A percentile compares a stretch with the other conserved stretches of the same genome.
Conservation (phyloP, 2,329 filamentous ascomycete species). For the Anthostomella pinea region DNA sequence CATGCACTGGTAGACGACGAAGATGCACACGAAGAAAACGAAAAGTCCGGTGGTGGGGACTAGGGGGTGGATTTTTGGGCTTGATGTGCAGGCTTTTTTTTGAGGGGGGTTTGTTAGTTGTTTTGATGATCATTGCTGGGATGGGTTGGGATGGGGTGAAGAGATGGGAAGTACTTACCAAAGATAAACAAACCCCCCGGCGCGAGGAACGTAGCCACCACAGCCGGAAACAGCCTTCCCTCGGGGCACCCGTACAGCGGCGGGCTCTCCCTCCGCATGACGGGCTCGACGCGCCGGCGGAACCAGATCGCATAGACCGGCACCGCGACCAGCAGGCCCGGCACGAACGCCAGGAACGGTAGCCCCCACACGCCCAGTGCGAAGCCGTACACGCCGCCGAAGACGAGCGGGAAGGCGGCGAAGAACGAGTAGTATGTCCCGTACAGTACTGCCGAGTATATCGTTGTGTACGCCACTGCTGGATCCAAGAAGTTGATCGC, state of each 20-base stretch:
- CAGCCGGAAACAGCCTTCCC: slow-evolving; percentile 31
- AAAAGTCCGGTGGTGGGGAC: slow-evolving; percentile 39
- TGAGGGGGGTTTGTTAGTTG: no score
- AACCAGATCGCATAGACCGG: slow-evolving; percentile 34
- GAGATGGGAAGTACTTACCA: slow-evolving; percentile 14
- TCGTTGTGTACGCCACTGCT: slow-evolving; percentile 31
- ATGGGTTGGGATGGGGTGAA: no score
- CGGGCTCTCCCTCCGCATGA: slow-evolving; percentile 14
- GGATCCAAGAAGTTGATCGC: slow-evolving; percentile 35
- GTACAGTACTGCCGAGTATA: slow-evolving; percentile 43
- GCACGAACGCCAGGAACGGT: slow-evolving; percentile 41
- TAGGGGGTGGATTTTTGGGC: slow-evolving; percentile 25
- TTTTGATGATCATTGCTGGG: no score
- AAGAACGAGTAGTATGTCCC: slow-evolving; percentile 46
- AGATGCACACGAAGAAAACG: slow-evolving; percentile 32
- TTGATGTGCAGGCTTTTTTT: slow-evolving; percentile 32
- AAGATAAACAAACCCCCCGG: slow-evolving; percentile 40
- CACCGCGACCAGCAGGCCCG: slow-evolving; percentile 37
- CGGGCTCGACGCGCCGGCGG: slow-evolving; percentile 25
- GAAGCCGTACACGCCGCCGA: slow-evolving; percentile 42
- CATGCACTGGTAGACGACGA: slow-evolving; percentile 28
- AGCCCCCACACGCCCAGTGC: slow-evolving; percentile 40
- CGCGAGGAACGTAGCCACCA: slow-evolving; percentile 33
- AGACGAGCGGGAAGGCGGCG: slow-evolving; percentile 47
- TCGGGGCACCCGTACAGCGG: slow-evolving; percentile 19